A percentile compares a stretch with the other conserved stretches of the same genome.
phyloP scores from a whole-genome alignment of 2,329 filamentous ascomycete genomes.

The Pestalotiopsis sp. region DNA sequence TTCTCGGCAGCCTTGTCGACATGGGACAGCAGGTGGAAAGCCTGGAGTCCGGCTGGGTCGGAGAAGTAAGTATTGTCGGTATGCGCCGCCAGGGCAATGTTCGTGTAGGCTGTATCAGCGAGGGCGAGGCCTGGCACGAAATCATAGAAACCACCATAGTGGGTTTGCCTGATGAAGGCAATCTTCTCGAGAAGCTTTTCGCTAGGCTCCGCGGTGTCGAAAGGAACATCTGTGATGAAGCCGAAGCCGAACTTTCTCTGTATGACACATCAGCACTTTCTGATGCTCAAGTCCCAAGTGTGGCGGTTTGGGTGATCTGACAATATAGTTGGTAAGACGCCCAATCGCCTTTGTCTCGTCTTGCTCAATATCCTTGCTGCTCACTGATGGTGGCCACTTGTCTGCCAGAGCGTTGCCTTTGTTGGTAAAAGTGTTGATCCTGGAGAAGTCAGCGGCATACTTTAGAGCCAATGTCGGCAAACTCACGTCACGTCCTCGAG shows the following conservation, averaged over 20 bases:
- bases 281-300: background rate
- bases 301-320: slow-evolving; percentile 17
- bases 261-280: slow-evolving; percentile 10
- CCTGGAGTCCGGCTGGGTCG: slow-evolving; percentile 87
- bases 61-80: slow-evolving; percentile 97
- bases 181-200: slow-evolving; percentile 78
- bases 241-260: slow-evolving; percentile 74
- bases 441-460: slow-evolving; percentile 12
- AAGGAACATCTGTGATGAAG: slow-evolving; percentile 72
- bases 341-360: slow-evolving; percentile 56
- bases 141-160: slow-evolving; percentile 82
- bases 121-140: slow-evolving; percentile 87
- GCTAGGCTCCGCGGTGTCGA: slow-evolving; percentile 68
- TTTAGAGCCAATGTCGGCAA: background rate
- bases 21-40: slow-evolving; percentile 89
- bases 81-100: slow-evolving; percentile 78
- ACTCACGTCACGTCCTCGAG: slow-evolving; percentile 37
- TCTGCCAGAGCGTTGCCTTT: slow-evolving; percentile 35
- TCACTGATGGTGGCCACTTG: slow-evolving; percentile 56
- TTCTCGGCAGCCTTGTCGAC: slow-evolving; percentile 26
- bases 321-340: slow-evolving; percentile 66
- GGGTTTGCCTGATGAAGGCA: slow-evolving; percentile 84
- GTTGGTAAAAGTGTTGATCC: slow-evolving; percentile 29
- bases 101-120: slow-evolving; percentile 92
- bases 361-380: slow-evolving; percentile 63